Base-by-base conservation (phyloP, 2,329 filamentous ascomycete genomes). In the Chaetomiaceae sp. region DNA sequence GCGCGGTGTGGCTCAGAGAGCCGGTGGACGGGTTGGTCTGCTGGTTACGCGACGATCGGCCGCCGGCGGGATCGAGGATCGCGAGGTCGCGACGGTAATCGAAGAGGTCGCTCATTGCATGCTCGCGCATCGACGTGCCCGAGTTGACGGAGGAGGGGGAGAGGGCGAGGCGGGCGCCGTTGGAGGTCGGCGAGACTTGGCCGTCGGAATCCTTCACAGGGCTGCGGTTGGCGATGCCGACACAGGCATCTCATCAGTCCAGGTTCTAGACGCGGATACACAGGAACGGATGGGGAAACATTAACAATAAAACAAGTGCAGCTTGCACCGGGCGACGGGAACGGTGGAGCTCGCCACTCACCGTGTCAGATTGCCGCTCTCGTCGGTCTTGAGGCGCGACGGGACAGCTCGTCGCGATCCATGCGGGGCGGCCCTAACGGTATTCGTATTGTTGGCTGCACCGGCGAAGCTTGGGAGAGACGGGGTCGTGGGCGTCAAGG, bases 81-180 rank as follows among this genome's bases (percentile, higher is more conserved):
- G 83, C 79, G 53, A 89, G 79, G 63, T 89, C 85, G 72, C 85
- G 86, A 64, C 85, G 83, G 67, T 89, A 86, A 67, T 87, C 85
- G 66, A 76, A 75, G 63, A 88, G 78, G 65, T 86, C 83, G 72
- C 76, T 80, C 66, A 79, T 69, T 61, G 78, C 75, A 64, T 76
- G 79, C 59, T 81, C 80, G 74, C 80, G 80, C 59, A 73, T 68
- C 59, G 80, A 75, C 60, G 73, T 72, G 63, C 69, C 71, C 53
- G 72, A 71, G 58, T 70, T 68, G 44, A 74, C 71, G 56, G 74
- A 74, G 55, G 71, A 60, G 20, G 73, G 68, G 48, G 72, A 74
- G 62, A 76, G 66, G 57, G 71, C 68, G 61, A 71, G 66, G 65
- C 74, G 73, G 61, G 72, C 67, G 57, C 71, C 71, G 59, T 71